Percentiles rank a stretch among this genome's conserved stretches.
Evolutionary conservation across 1,139 yeast genomes (phyloP).

Genomic region (Scheffersomyces illinoinensis): DNA sequence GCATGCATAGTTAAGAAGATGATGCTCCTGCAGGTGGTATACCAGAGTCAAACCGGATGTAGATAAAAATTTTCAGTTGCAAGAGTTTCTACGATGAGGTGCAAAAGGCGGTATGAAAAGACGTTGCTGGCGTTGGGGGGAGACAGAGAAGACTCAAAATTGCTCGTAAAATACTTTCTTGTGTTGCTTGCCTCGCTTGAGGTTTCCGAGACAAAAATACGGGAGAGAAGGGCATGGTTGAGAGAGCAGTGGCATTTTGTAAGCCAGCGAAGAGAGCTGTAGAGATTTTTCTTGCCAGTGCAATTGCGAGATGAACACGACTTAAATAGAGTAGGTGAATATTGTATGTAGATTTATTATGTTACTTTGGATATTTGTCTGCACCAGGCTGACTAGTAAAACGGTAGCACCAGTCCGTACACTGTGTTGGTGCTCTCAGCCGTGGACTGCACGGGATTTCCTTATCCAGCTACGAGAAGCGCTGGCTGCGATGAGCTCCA

Average conservation of each 20-base stretch:
- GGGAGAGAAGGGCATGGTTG: not conserved
- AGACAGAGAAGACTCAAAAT: not conserved
- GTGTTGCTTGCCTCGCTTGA: not conserved
- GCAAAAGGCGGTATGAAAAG: not conserved
- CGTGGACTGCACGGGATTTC: not conserved
- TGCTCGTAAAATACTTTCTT: not conserved
- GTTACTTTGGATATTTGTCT: no score
- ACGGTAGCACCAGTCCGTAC: not conserved
- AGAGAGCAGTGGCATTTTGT: no score
- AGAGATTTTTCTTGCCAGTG: no score
- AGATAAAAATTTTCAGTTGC: not conserved
- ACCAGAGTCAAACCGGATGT: conserved; percentile 1
- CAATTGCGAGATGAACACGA: no score
- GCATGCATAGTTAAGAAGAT: conserved; percentile 1
- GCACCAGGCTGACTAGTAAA: no score
- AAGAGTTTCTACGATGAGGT: not conserved
- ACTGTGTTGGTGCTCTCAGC: not conserved
- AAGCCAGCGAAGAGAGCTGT: no score
- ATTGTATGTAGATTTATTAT: no score
- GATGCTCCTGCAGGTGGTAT: not conserved
- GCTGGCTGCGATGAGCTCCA: not conserved
- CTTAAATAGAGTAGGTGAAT: no score
- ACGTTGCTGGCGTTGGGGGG: not conserved
- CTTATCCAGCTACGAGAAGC: not conserved
- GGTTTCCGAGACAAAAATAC: not conserved